These are phyloP conservation scores for Beauveria varroae DNA, from an alignment of 2,329 filamentous ascomycete genomes.

Conservation along the genomic window DNA sequence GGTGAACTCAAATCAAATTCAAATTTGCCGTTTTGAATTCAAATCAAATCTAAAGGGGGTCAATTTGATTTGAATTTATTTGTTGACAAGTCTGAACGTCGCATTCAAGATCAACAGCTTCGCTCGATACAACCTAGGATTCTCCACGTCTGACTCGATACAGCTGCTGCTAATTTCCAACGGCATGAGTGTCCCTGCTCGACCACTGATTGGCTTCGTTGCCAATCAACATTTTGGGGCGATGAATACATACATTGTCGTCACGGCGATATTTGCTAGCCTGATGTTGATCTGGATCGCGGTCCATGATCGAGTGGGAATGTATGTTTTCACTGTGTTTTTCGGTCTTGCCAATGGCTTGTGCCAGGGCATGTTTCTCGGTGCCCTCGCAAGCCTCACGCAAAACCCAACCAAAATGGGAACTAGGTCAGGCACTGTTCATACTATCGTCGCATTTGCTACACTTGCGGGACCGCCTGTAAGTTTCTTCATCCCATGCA, in stretches of 20 bases:
- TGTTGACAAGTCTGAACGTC: too few species aligned
- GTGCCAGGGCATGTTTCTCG: conserved; percentile 25
- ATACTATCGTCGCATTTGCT: conserved; percentile 32
- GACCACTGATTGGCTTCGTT: conserved; percentile 49
- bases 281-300: conserved; percentile 25
- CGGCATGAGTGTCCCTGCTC: conserved; percentile 50
- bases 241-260: conserved; percentile 34
- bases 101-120: conserved; percentile 7
- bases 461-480: conserved; percentile 34
- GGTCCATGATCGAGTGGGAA: conserved; percentile 18
- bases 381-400: conserved; percentile 32
- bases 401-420: conserved; percentile 34
- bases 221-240: conserved; percentile 47
- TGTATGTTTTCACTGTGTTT: conserved; percentile 24
- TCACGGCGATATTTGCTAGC: conserved; percentile 22
- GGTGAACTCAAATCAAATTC: too few species aligned
- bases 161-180: conserved; percentile 61
- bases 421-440: conserved; percentile 35
- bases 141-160: conserved; percentile 34
- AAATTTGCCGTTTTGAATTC: too few species aligned
- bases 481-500: not conserved
- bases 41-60: too few species aligned
- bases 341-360: conserved; percentile 22
- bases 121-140: conserved; percentile 1
- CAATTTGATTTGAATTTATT: too few species aligned